Evolutionary conservation across 192 early-diverging fungal species (phyloP).

Genomic region (Coemansia sp.): DNA sequence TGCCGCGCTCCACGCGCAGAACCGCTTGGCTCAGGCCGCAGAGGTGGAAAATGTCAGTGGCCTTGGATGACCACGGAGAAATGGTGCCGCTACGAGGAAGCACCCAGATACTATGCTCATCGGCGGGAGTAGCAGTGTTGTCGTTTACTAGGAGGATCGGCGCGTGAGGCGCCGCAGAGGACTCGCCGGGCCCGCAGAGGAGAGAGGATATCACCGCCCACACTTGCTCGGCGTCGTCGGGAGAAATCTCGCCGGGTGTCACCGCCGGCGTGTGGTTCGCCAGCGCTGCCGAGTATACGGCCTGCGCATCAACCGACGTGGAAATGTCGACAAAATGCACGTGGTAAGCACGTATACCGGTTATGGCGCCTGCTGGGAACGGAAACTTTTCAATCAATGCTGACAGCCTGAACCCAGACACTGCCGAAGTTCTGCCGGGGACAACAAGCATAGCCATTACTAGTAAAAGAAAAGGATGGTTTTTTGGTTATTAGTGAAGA

Average conservation of each 20-base stretch:
- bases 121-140: neutral
- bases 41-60: constrained; percentile 93
- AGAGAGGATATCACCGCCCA: constrained; percentile 46
- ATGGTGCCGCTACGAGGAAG: constrained; percentile 96
- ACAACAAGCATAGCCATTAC: constrained; percentile 71
- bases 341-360: constrained; percentile 63
- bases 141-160: constrained; percentile 32
- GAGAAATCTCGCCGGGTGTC: neutral
- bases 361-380: constrained; percentile 55
- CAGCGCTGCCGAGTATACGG: constrained; percentile 52
- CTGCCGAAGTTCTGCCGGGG: constrained; percentile 73
- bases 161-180: constrained; percentile 14
- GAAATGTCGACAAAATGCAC: constrained; percentile 74
- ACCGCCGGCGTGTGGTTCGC: constrained; percentile 33
- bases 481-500: too few relatives aligned
- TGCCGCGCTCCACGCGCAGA: constrained; percentile 86
- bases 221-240: constrained; percentile 11
- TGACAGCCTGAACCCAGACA: constrained; percentile 73
- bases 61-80: constrained; percentile 99
- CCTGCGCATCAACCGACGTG: neutral
- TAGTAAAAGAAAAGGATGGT: neutral
- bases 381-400: constrained; percentile 64
- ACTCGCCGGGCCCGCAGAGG: constrained; percentile 39
- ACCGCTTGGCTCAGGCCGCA: constrained; percentile 80
- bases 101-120: constrained; percentile 59